Percentiles rank a stretch among this genome's conserved stretches.
Evolutionary conservation across 1,284 basidiomycete species (phyloP).

Genomic region (Cryptococcus sp.): DNA sequence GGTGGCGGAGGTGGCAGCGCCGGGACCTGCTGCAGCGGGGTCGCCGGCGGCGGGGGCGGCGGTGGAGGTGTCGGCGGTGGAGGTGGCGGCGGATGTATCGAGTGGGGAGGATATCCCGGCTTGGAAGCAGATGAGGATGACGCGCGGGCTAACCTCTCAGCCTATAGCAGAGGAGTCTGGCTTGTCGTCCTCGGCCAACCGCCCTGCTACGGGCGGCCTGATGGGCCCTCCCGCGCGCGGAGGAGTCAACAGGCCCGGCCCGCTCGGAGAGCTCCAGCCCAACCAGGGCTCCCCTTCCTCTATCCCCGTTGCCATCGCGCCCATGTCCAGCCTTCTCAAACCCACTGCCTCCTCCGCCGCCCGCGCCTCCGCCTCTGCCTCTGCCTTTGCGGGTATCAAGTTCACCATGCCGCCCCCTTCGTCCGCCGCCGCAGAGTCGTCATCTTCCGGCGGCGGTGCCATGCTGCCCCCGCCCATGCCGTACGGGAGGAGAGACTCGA

Average conservation of each 20-base stretch:
- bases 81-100: neutral
- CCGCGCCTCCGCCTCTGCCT: constrained; percentile 4
- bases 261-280: constrained; percentile 11
- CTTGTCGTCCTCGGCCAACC: constrained; percentile 8
- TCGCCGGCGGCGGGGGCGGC: neutral
- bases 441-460: neutral
- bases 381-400: constrained; percentile 13
- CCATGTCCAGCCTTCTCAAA: constrained; percentile 15
- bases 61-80: neutral
- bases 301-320: neutral
- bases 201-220: neutral
- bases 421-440: too few species aligned
- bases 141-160: constrained; percentile 1
- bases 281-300: constrained; percentile 3
- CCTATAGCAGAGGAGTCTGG: constrained; percentile 5
- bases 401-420: constrained; percentile 4
- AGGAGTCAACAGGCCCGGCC: constrained; percentile 10
- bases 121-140: constrained; percentile 19
- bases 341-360: constrained; percentile 18
- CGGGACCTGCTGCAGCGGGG: neutral
- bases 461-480: constrained; percentile 6
- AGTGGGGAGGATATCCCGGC: constrained; percentile 11
- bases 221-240: constrained; percentile 14
- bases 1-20: neutral
- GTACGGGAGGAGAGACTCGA: constrained; percentile 8